These are phyloP conservation scores for Fusarium sp. DNA, from an alignment of 2,329 filamentous ascomycete species.

Conservation along the genomic window DNA sequence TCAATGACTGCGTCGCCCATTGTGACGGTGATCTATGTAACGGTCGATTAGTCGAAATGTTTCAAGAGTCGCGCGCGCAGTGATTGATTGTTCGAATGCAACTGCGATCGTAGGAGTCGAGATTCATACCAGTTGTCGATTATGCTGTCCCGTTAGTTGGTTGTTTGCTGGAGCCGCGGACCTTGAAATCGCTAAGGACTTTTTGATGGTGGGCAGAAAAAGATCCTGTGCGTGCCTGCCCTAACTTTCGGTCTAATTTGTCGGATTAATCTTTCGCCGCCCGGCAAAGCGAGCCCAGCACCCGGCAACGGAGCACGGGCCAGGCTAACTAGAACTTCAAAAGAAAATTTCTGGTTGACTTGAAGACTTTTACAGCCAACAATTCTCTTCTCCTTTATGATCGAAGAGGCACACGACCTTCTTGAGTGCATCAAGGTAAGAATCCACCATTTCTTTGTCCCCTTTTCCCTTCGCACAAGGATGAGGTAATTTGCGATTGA, in stretches of 20 bases:
- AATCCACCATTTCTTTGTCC: neutral
- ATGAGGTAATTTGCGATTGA: conserved; percentile 99
- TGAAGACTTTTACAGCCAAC: neutral
- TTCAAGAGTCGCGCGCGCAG: conserved; percentile 43
- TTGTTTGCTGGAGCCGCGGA: conserved; percentile 54
- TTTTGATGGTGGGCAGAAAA: conserved; percentile 58
- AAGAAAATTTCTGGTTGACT: conserved; percentile 42
- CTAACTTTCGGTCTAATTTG: conserved; percentile 49
- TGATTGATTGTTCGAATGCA: conserved; percentile 44
- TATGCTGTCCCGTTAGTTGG: conserved; percentile 55
- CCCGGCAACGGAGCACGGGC: conserved; percentile 35
- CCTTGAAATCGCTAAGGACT: conserved; percentile 56
- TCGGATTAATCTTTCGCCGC: conserved; percentile 50
- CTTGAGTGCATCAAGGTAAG: conserved; percentile 49
- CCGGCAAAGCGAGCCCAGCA: conserved; percentile 1
- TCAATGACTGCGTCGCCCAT: conserved; percentile 88
- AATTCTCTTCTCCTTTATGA: conserved; percentile 7
- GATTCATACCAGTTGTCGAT: conserved; percentile 57
- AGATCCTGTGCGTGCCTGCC: conserved; percentile 52
- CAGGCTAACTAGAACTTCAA: conserved; percentile 43
- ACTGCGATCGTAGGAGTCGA: conserved; percentile 47
- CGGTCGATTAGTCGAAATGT: conserved; percentile 51
- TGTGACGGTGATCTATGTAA: conserved; percentile 70
- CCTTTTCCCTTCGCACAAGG: conserved; percentile 60
- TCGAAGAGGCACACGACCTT: conserved; percentile 38